These are phyloP conservation scores for Penicillium olsonii DNA, from an alignment of 2,329 filamentous ascomycete genomes.

Conservation along the genomic window DNA sequence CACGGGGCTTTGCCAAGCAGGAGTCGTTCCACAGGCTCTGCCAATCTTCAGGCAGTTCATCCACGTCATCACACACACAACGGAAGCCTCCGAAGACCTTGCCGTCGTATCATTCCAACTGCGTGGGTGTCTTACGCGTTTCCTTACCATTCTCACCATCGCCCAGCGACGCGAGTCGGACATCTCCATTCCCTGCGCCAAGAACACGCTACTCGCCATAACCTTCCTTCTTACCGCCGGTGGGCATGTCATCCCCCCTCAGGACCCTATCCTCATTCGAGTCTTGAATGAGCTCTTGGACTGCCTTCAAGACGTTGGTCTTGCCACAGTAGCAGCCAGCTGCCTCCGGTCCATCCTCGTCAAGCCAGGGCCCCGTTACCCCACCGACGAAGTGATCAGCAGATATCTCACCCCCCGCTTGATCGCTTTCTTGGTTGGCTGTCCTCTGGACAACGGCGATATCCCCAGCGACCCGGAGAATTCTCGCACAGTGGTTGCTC, in stretches of 20 bases:
- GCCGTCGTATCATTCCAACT: slow-evolving; percentile 67
- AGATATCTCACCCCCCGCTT: slow-evolving; percentile 74
- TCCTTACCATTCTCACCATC: slow-evolving; percentile 67
- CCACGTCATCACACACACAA: slow-evolving; percentile 62
- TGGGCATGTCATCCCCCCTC: slow-evolving; percentile 69
- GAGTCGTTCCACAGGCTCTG: slow-evolving; percentile 85
- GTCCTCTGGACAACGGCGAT: slow-evolving; percentile 60
- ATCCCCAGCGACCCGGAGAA: slow-evolving; percentile 67
- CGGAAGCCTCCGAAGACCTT: slow-evolving; percentile 36
- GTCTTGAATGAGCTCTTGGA: slow-evolving; percentile 82
- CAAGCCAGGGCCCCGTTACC: slow-evolving; percentile 58
- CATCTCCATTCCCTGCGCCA: slow-evolving; percentile 81
- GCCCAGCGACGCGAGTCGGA: slow-evolving; percentile 59
- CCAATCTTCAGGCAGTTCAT: slow-evolving; percentile 92
- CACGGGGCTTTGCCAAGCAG: slow-evolving; percentile 81
- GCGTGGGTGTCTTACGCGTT: slow-evolving; percentile 77
- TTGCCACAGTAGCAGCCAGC: slow-evolving; percentile 82
- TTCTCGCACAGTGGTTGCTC: slow-evolving; percentile 68
- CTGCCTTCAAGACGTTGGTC: slow-evolving; percentile 64
- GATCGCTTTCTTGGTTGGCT: slow-evolving; percentile 68
- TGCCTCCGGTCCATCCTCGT: slow-evolving; percentile 85
- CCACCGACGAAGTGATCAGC: slow-evolving; percentile 71
- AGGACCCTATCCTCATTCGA: slow-evolving; percentile 71
- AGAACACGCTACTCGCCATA: slow-evolving; percentile 84
- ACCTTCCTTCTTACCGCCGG: slow-evolving; percentile 87